These are phyloP conservation scores for Aphanomyces euteiches DNA, from an alignment of 352 stramenopile genomes.

Conservation along the genomic window DNA sequence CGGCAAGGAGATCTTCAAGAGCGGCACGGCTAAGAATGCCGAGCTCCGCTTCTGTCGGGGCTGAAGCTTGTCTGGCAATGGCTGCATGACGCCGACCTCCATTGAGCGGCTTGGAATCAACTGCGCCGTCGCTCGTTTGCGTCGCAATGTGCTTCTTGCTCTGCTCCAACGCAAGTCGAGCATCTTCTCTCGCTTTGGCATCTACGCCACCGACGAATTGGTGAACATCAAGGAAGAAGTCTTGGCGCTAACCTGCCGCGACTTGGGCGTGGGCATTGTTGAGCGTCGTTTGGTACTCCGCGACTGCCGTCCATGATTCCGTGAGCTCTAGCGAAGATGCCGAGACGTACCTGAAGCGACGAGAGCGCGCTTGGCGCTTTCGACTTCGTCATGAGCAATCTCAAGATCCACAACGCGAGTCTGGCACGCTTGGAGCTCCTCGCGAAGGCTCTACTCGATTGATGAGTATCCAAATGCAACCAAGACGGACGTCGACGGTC, in stretches of 20 bases:
- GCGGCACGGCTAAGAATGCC: not conserved
- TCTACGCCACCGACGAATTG: not conserved
- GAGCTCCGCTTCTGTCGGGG: slow-evolving; percentile 8
- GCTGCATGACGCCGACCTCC: too few relatives aligned
- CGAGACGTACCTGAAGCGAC: not conserved
- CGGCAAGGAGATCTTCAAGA: slow-evolving; percentile 10
- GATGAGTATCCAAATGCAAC: not conserved
- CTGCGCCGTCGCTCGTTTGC: not conserved
- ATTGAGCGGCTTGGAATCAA: too few relatives aligned
- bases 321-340: not conserved
- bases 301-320: not conserved
- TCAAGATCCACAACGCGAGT: slow-evolving; percentile 9
- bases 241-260: not conserved
- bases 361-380: slow-evolving; percentile 6
- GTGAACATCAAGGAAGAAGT: not conserved
- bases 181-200: not conserved
- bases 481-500: not conserved
- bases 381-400: slow-evolving; percentile 3
- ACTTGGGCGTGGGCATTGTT: slow-evolving; percentile 3
- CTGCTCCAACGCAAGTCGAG: not conserved
- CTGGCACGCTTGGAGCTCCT: not conserved
- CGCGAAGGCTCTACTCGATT: slow-evolving; percentile 8
- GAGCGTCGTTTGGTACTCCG: slow-evolving; percentile 10
- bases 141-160: not conserved
- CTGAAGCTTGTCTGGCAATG: too few relatives aligned